Evolutionary conservation across 441 rosid genomes (phyloP).

Genomic region (Arabidopsis lyrata): DNA sequence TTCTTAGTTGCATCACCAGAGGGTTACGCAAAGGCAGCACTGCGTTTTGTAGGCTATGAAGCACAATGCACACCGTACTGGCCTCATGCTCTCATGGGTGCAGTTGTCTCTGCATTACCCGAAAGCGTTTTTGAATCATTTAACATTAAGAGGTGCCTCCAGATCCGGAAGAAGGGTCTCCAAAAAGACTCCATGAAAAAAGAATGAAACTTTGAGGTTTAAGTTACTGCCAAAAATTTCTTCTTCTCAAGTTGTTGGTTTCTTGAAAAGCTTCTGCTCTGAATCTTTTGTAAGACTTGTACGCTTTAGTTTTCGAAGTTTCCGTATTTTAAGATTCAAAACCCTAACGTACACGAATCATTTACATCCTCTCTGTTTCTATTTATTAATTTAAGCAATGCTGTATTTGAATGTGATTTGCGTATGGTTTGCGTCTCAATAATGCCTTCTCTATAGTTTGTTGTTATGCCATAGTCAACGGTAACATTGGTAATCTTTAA

Average conservation of each 20-base stretch:
- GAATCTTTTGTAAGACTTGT: conserved; percentile 29
- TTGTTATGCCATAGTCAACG: conserved; percentile 8
- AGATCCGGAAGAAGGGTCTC: conserved; percentile 74
- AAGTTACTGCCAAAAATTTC: background rate
- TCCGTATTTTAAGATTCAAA: conserved; percentile 17
- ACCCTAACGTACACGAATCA: background rate
- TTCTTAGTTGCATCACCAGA: conserved; percentile 83
- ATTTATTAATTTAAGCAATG: background rate
- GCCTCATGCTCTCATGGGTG: conserved; percentile 87
- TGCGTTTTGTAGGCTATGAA: conserved; percentile 81
- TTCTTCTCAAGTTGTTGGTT: conserved; percentile 1
- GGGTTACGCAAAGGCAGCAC: conserved; percentile 78
- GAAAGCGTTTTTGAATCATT: conserved; percentile 66
- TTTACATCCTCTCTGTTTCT: background rate
- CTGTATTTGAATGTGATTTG: background rate
- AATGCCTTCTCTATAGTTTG: background rate
- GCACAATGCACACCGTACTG: conserved; percentile 92
- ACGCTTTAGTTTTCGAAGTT: conserved; percentile 17
- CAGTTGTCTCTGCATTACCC: conserved; percentile 54
- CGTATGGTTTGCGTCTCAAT: no score
- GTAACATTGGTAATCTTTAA: no score
- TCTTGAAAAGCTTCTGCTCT: no score
- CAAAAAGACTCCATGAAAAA: conserved; percentile 73
- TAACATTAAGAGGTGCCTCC: conserved; percentile 63
- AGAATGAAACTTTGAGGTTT: conserved; percentile 49